These are phyloP conservation scores for Tulasnella calospora DNA, from an alignment of 768 basidiomycete species.

Conservation along the genomic window DNA sequence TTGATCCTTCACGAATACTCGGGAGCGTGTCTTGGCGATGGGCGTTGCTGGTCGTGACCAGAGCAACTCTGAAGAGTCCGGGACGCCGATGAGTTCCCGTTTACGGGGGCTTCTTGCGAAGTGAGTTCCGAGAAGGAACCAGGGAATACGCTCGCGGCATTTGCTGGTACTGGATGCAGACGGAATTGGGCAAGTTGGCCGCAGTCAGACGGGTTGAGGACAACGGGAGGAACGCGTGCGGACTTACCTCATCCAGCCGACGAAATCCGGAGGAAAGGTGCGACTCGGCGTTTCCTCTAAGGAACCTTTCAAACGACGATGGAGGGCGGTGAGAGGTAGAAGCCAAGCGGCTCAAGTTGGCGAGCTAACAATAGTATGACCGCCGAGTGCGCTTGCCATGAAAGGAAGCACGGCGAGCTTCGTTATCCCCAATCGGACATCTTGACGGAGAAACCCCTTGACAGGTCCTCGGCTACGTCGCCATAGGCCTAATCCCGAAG, in stretches of 20 bases:
- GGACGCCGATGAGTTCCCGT: not conserved
- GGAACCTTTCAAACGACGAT: not conserved
- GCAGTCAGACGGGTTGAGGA: not conserved
- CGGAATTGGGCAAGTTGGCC: not conserved
- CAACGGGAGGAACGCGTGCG: not conserved
- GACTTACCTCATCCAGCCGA: not conserved
- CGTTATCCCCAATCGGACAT: not conserved
- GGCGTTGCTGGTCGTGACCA: not conserved
- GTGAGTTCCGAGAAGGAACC: not conserved
- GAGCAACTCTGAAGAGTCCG: not conserved
- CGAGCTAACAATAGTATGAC: not conserved
- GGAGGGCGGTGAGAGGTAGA: not conserved
- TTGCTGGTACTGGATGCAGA: not conserved
- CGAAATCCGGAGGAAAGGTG: not conserved
- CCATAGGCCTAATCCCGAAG: not conserved
- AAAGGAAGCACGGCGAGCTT: slow-evolving; percentile 5
- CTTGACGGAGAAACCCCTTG: slow-evolving; percentile 5
- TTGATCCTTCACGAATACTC: not conserved
- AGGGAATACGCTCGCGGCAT: not conserved
- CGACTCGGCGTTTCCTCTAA: not conserved
- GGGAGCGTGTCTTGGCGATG: slow-evolving; percentile 4
- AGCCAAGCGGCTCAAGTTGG: not conserved
- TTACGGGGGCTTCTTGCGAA: slow-evolving; percentile 5
- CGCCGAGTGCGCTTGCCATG: not conserved
- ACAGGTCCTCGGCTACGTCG: not conserved